Evolutionary conservation across 768 basidiomycete species (phyloP).

Genomic region (Boletus eberwhitei): DNA sequence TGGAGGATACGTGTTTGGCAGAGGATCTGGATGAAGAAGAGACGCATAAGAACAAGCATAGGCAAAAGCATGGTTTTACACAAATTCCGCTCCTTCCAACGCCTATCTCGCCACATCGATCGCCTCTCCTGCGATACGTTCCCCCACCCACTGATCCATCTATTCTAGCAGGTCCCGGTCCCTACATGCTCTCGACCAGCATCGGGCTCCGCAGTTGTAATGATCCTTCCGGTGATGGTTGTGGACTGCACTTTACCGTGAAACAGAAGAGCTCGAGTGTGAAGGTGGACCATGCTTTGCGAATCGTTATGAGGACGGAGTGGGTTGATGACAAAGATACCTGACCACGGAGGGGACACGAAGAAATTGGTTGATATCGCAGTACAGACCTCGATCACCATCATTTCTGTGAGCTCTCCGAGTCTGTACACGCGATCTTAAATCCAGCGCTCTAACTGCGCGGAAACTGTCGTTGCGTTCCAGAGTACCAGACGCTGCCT

Average conservation of each 20-base stretch:
- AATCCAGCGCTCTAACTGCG: neutral
- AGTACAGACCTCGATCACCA: constrained; percentile 80
- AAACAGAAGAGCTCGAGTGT: constrained; percentile 66
- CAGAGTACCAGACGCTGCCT: constrained; percentile 77
- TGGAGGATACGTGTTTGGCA: constrained; percentile 15
- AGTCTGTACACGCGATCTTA: neutral
- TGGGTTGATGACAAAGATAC: constrained; percentile 57
- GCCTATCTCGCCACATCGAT: constrained; percentile 29
- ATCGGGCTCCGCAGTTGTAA: constrained; percentile 21
- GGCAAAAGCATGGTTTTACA: neutral
- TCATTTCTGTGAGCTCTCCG: constrained; percentile 72
- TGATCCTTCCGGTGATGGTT: neutral
- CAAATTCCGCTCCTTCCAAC: constrained; percentile 28
- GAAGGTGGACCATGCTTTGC: constrained; percentile 69
- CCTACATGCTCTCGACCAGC: constrained; percentile 16
- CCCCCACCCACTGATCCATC: constrained; percentile 20
- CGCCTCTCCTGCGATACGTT: constrained; percentile 21
- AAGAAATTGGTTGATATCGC: constrained; percentile 85
- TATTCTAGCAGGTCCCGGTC: constrained; percentile 25
- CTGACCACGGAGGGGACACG: constrained; percentile 51
- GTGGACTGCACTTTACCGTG: constrained; percentile 68
- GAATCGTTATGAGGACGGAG: constrained; percentile 80
- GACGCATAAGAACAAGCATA: constrained; percentile 14
- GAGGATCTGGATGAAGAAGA: constrained; percentile 7
- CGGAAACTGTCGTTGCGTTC: constrained; percentile 65